Evolutionary conservation across 1,139 yeast genomes (phyloP).

Genomic region (Arxiozyma telluris): DNA sequence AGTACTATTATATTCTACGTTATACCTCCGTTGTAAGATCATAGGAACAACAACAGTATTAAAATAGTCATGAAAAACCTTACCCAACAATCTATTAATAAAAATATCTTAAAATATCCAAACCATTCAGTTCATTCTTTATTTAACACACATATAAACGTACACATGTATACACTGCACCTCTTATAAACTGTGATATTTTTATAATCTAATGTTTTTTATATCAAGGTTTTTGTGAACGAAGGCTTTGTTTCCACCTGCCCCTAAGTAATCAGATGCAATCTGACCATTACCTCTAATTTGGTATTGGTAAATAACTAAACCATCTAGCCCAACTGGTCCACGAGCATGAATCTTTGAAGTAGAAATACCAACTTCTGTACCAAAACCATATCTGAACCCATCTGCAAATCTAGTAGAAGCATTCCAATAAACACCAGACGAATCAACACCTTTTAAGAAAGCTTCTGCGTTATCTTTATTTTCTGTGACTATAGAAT

Average conservation of each 20-base stretch:
- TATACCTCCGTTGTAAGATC: not conserved
- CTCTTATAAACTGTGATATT: not conserved
- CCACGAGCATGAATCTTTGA: constrained; percentile 97
- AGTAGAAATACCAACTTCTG: constrained; percentile 96
- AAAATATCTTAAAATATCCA: not conserved
- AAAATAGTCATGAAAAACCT: not conserved
- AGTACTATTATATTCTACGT: too few species aligned
- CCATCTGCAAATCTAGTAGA: constrained; percentile 98
- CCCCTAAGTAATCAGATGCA: constrained; percentile 85
- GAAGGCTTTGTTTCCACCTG: constrained; percentile 79
- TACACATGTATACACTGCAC: not conserved
- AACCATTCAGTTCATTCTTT: not conserved
- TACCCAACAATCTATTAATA: not conserved
- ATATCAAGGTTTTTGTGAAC: constrained; percentile 56
- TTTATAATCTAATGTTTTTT: constrained; percentile 17
- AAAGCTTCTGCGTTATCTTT: constrained; percentile 63
- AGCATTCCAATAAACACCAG: constrained; percentile 98
- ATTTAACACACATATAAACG: too few species aligned
- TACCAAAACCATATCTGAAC: constrained; percentile 94
- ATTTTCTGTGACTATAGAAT: constrained; percentile 74
- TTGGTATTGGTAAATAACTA: constrained; percentile 91
- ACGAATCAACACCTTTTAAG: constrained; percentile 80
- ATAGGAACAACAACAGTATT: too few species aligned
- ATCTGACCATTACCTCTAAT: constrained; percentile 86
- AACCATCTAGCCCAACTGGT: constrained; percentile 95